These are phyloP conservation scores for Suillus sp. DNA, from an alignment of 768 basidiomycete species.

Conservation along the genomic window DNA sequence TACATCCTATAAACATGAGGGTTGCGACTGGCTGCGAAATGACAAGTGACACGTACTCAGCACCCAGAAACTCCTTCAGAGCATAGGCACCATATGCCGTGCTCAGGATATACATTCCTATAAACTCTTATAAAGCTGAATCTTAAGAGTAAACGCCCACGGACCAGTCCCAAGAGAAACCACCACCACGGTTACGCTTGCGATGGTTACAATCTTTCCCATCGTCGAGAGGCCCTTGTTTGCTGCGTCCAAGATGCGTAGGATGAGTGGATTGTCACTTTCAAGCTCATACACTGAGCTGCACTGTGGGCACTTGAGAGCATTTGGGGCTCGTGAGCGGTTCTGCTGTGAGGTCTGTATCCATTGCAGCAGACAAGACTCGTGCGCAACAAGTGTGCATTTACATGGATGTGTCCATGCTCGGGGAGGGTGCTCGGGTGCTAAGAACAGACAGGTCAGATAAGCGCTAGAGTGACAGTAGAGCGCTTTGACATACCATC, in stretches of 20 bases:
- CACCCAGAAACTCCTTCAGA: constrained; percentile 65
- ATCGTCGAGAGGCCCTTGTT: constrained; percentile 52
- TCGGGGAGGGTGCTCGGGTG: constrained; percentile 49
- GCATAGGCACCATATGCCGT: constrained; percentile 77
- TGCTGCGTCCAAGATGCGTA: constrained; percentile 51
- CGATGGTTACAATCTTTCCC: constrained; percentile 55
- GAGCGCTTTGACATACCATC: constrained; percentile 35
- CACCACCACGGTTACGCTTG: constrained; percentile 51
- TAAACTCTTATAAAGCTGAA: constrained; percentile 34
- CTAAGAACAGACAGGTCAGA: constrained; percentile 27
- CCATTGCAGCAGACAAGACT: constrained; percentile 79
- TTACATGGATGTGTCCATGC: constrained; percentile 80
- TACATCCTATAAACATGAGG: constrained; percentile 49
- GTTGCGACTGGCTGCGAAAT: background rate
- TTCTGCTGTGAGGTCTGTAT: constrained; percentile 69
- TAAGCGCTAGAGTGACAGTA: constrained; percentile 4
- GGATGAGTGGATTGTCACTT: constrained; percentile 57
- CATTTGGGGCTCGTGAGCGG: constrained; percentile 54
- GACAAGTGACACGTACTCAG: constrained; percentile 48
- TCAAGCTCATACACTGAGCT: constrained; percentile 64
- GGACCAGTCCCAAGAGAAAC: constrained; percentile 63
- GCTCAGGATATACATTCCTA: constrained; percentile 50
- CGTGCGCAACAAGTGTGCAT: constrained; percentile 81
- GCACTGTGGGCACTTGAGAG: constrained; percentile 82
- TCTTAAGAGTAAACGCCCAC: constrained; percentile 25